Base-by-base conservation (phyloP, 305 asterid genomes). In the Coffea humblotiana region DNA sequence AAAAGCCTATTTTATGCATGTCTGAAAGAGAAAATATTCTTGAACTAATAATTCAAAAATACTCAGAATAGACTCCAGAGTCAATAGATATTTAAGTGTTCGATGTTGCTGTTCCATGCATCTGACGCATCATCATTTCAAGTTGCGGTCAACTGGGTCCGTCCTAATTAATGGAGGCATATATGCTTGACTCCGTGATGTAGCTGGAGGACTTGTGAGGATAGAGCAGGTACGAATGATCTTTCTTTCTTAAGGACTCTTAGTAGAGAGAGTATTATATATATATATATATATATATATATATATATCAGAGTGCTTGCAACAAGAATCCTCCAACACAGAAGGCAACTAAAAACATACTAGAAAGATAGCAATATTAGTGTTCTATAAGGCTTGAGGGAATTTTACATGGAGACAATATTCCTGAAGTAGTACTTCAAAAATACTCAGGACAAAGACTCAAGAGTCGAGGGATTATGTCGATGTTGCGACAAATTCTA, bases 331-430 rank as follows among this genome's bases (percentile, higher is more conserved):
- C 25, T 19, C 16, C 8, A 0, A 32, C 58, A 29, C 32, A 1
- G 32, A 29, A 1, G 32, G 32, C 32, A 29, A 29, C 32, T 29
- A 29, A 29, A 45, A 19, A 70, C 7, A 3, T 2, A 16, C 48
- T n/a, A 29, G 43, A 3, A 2, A 54, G 1, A 13, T 9, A 6
- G 15, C 77, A 49, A 29, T 49, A 72, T 72, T 47, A 72, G 51
- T 13, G 23, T 73, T 58, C 40, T 14, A 5, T 43, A 45, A 27
- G 58, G 43, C 35, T 3, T 76, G 35, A 66, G 45, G 45, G 65
- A 66, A 65, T 18, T 61, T 7, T 40, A 18, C 52, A 65, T 77
- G 29, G 71, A 64, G 77, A 83, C 63, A 75, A 29, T 29, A 29
- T 29, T 29, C 32, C 1, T 29, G 32, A 29, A 29, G 1, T 29